Conservation (phyloP, 805 yeast species). For the Starmerella cellae region DNA sequence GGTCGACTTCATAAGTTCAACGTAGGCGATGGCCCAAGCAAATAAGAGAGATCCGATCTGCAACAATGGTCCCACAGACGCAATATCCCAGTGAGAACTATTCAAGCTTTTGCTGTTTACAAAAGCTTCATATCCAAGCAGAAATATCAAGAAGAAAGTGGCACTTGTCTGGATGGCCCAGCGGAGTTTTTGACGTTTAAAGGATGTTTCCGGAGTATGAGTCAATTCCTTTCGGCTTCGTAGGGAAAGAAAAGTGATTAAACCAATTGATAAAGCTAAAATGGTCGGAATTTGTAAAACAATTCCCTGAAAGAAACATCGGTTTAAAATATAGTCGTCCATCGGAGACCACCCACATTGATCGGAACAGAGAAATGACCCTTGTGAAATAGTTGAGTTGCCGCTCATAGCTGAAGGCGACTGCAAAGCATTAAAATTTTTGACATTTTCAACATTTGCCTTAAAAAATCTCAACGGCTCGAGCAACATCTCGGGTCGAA, state of each 20-base stretch:
- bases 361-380: slow-evolving; percentile 15
- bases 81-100: slow-evolving; percentile 24
- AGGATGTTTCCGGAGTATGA: slow-evolving; percentile 13
- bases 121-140: slow-evolving; percentile 10
- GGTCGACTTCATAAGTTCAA: slow-evolving; percentile 54
- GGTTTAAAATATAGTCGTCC: slow-evolving; percentile 23
- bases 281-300: slow-evolving; percentile 24
- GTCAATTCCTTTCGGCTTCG: slow-evolving; percentile 13
- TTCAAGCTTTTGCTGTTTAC: slow-evolving; percentile 12
- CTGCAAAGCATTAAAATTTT: not conserved
- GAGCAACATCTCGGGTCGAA: not conserved
- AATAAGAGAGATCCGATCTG: slow-evolving; percentile 36
- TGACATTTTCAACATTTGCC: not conserved
- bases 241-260: slow-evolving; percentile 21
- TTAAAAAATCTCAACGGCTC: not conserved
- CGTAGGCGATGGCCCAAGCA: slow-evolving; percentile 46
- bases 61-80: slow-evolving; percentile 29
- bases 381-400: not conserved
- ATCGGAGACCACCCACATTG: slow-evolving; percentile 13
- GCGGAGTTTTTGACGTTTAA: slow-evolving; percentile 19
- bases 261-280: slow-evolving; percentile 24
- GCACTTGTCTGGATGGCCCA: slow-evolving; percentile 19
- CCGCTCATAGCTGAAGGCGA: no score
- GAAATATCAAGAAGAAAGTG: slow-evolving; percentile 15
- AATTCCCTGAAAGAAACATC: slow-evolving; percentile 31